These are phyloP conservation scores for Trichoderma sp. DNA, from an alignment of 2,329 filamentous ascomycete genomes.

Conservation along the genomic window DNA sequence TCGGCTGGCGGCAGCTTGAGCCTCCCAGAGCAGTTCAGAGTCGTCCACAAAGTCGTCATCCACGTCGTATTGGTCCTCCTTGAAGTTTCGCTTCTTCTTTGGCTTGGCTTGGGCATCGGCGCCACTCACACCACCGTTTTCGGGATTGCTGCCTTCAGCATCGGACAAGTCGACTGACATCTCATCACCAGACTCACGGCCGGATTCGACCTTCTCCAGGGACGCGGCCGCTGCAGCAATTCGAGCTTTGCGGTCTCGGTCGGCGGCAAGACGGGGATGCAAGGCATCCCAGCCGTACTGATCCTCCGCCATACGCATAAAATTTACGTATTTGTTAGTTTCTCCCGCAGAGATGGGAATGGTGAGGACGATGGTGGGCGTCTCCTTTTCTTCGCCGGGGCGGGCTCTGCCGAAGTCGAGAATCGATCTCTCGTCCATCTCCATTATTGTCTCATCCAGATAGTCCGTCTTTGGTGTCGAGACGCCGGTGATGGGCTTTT, in stretches of 20 bases:
- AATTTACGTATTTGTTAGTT: conserved; percentile 90
- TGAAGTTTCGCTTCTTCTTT: conserved; percentile 77
- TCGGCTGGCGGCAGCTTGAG: conserved; percentile 87
- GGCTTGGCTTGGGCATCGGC: conserved; percentile 62
- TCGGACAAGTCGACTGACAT: conserved; percentile 78
- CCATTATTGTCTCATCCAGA: conserved; percentile 46
- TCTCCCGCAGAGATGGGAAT: conserved; percentile 73
- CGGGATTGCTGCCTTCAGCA: conserved; percentile 80
- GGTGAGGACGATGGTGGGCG: conserved; percentile 78
- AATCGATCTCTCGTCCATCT: conserved; percentile 53
- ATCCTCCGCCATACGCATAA: conserved; percentile 88
- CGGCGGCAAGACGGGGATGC: conserved; percentile 85
- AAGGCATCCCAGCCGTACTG: conserved; percentile 93
- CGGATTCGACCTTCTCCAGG: conserved; percentile 71
- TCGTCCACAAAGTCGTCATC: conserved; percentile 88
- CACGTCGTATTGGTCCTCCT: conserved; percentile 80
- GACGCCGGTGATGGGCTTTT: conserved; percentile 42
- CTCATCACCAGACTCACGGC: conserved; percentile 71
- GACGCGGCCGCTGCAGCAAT: conserved; percentile 87
- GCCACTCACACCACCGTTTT: conserved; percentile 66
- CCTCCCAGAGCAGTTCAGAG: conserved; percentile 91
- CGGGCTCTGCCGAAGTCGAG: conserved; percentile 60
- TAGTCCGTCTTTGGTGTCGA: conserved; percentile 50
- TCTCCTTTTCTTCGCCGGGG: conserved; percentile 57
- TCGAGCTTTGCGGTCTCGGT: conserved; percentile 80